Percentiles rank a stretch among this genome's conserved stretches.
Conservation (phyloP, 305 asterid genomes). For the Rubia occidens region DNA sequence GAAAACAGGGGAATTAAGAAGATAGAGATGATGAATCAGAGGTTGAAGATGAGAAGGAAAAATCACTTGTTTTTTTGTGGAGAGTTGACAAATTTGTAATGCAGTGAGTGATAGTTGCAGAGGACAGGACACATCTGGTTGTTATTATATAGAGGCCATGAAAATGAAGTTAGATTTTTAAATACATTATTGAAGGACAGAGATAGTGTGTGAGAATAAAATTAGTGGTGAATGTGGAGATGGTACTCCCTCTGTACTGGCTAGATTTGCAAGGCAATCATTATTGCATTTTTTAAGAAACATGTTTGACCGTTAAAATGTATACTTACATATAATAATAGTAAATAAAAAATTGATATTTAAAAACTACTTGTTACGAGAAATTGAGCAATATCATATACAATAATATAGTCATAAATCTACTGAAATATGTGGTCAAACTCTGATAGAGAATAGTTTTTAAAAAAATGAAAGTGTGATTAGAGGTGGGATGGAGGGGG, state of each 20-base stretch:
- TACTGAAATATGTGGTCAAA: no score
- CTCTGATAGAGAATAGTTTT: no score
- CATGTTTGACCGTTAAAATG: no score
- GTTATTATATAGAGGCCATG: slow-evolving; percentile 8
- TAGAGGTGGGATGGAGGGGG: no score
- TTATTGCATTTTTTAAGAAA: no score
- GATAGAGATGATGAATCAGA: not conserved
- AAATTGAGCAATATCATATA: no score
- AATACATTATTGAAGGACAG: not conserved
- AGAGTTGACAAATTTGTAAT: not conserved
- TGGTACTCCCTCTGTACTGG: not conserved
- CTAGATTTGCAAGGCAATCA: no score
- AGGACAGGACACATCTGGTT: not conserved
- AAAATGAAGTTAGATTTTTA: not conserved
- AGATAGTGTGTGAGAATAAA: not conserved
- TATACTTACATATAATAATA: no score
- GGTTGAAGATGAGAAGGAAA: not conserved
- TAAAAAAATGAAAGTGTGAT: no score
- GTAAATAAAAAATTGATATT: no score
- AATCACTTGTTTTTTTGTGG: not conserved
- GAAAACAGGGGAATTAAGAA: not conserved
- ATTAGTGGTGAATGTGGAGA: not conserved
- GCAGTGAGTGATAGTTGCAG: not conserved
- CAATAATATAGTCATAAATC: no score
- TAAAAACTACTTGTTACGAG: no score